These are phyloP conservation scores for Rosa lucieae DNA, from an alignment of 306 rosid species.

Conservation along the genomic window DNA sequence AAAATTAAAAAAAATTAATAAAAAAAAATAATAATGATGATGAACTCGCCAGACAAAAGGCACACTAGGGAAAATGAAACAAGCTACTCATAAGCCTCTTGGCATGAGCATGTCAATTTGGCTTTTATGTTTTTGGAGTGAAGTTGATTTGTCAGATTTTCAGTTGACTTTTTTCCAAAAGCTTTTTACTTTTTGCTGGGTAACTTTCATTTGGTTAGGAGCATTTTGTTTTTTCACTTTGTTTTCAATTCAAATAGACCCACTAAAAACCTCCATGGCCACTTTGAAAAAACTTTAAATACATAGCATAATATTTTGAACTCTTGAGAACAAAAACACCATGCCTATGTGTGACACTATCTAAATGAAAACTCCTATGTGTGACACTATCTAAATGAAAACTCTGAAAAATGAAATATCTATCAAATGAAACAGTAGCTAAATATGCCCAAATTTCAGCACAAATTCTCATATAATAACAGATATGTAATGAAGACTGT, in stretches of 20 bases:
- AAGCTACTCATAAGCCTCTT: background rate
- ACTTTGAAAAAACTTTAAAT: background rate
- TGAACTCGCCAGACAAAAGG: background rate
- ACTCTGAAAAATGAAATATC: background rate
- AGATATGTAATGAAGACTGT: background rate
- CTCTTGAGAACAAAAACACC: background rate
- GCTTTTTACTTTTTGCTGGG: background rate
- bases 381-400: background rate
- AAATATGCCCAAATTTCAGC: background rate
- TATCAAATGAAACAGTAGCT: background rate
- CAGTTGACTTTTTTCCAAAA: background rate
- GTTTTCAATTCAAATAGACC: background rate
- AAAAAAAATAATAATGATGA: no score
- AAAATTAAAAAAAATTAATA: no score
- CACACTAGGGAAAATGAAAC: background rate
- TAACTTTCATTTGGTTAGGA: background rate
- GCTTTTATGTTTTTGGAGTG: background rate
- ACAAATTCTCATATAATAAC: background rate
- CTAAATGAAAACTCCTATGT: background rate
- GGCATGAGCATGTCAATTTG: background rate
- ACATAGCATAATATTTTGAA: background rate
- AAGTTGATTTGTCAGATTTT: background rate
- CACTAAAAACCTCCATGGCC: background rate
- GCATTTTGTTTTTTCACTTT: background rate
- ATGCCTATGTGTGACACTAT: background rate